Evolutionary conservation across 208 protist species (phyloP), one percentile per base, ranked within the genome.

Genomic region (Acanthamoeba castellanii): DNA sequence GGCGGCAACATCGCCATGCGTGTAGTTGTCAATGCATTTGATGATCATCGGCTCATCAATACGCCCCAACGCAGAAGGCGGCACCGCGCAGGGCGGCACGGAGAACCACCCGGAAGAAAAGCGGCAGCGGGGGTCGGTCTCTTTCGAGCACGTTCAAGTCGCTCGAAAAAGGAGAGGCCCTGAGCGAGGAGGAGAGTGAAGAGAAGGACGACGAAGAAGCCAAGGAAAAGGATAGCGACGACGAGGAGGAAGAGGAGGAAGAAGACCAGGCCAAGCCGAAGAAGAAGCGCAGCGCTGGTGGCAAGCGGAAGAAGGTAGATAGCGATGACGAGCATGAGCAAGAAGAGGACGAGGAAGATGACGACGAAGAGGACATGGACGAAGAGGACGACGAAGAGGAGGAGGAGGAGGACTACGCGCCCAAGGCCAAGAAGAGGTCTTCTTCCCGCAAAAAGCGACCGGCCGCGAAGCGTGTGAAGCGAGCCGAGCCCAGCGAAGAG

Each of bases 91-190:
- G 30, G 68, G 18, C n/a, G 32, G 13, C 11, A 7, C n/a, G 68
- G 7, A 76, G 68, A 18, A 42, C n/a, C 20, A 76, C 68, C 27
- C n/a, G 68, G n/a, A 76, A 76, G n/a, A 32, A 20, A 9, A 32
- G 18, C 76, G 25, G 76, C 32, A 27, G 45, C 8, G 34, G 34
- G 8, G 78, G 78, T 8, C 78, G 78, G 27, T 87, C 78, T 0
- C 78, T 87, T 14, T 50, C 78, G 47, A 87, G 78, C 78, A 87
- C 47, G 78, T 87, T 87, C 50, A 59, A 50, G 18, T 32, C 37
- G 14, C 22, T 87, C 42, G 47, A 52, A 18, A 64, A 76, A 22
- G 68, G 34, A 14, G 68, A 76, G 30, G 8, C 6, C 13, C 30
- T 47, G 81, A 34, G n/a, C 45, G 81, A 88, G 0, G 81, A 88